These are phyloP conservation scores for Trichophyton benhamiae DNA, from an alignment of 2,329 filamentous ascomycete species.

Conservation along the genomic window DNA sequence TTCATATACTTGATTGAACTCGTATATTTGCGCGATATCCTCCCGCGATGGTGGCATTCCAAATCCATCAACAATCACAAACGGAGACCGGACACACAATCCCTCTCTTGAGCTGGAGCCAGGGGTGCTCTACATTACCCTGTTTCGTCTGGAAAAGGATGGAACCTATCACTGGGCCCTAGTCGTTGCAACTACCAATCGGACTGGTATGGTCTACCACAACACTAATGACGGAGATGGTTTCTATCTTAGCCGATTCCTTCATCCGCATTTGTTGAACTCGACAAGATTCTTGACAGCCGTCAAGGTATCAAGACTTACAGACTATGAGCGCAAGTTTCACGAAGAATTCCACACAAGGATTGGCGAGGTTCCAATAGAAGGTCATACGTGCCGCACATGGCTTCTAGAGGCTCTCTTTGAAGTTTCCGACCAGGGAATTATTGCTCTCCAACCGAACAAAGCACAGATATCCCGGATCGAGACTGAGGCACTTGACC, in stretches of 20 bases:
- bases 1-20: not conserved
- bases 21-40: not conserved
- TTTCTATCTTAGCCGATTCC: not conserved
- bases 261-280: slow-evolving; percentile 5
- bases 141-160: not conserved
- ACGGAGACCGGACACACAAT: not conserved
- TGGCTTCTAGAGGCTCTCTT: slow-evolving; percentile 5
- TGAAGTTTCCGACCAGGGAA: not conserved
- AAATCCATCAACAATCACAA: not conserved
- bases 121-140: slow-evolving; percentile 4
- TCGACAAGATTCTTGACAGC: slow-evolving; percentile 3
- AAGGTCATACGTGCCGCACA: slow-evolving; percentile 4
- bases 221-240: slow-evolving; percentile 5
- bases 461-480: not conserved
- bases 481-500: not conserved
- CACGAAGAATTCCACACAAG: not conserved
- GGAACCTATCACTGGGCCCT: slow-evolving; percentile 6
- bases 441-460: not conserved
- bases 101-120: slow-evolving; percentile 10
- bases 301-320: slow-evolving; percentile 5
- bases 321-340: slow-evolving; percentile 1
- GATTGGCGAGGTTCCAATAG: not conserved
- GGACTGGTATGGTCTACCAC: slow-evolving; percentile 9
- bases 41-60: not conserved
- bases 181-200: slow-evolving; percentile 5